Evolutionary conservation across 2,329 filamentous ascomycete genomes (phyloP), one percentile per base, ranked within the genome.

Genomic region (Cladosporium cucumerinum): DNA sequence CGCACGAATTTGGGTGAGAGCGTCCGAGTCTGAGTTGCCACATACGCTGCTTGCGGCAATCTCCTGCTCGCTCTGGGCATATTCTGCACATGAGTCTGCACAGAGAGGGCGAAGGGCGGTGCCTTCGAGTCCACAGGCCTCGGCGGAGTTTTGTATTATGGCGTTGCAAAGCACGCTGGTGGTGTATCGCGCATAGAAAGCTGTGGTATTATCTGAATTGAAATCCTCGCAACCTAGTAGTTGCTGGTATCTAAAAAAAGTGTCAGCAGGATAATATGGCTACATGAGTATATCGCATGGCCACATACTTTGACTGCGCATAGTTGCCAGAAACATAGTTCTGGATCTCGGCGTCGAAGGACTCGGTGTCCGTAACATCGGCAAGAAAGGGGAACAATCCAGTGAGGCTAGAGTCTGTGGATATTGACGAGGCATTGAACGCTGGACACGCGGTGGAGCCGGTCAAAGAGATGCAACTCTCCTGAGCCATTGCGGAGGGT

Each of bases 81-180:
- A 92, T 75, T 93, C 84, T 67, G 92, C 92, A 78, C 95, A 99
- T 69, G 91, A 89, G 68, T 95, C 90, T 54, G 94, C 95, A 78
- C 95, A 99, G 18, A 98, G 82, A 1, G 95, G 93, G 65, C 83
- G 82, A 5, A 91, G 87, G 49, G 88, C 81, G 32, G 83, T 79
- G n/a, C 82, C 77, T 0, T 88, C 85, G 54, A 96, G 80, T 23
- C 80, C 78, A 78, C 95, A 99, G 28, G 84, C 75, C 12, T 79
- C 75, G 72, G 89, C 87, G 5, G 95, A 98, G 75, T 92, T 93
- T 78, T 99, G 95, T 59, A 99, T 86, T 74, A 99, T 90, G 69
- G 91, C 86, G 82, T 96, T 98, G 84, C 95, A 99, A 69, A 99
- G 85, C 68, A 96, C 89, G 67, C 91, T 95, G 55, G 88, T 95